Evolutionary conservation across 2,329 filamentous ascomycete genomes (phyloP).

Genomic region (Colletotrichum gloeosporioides): DNA sequence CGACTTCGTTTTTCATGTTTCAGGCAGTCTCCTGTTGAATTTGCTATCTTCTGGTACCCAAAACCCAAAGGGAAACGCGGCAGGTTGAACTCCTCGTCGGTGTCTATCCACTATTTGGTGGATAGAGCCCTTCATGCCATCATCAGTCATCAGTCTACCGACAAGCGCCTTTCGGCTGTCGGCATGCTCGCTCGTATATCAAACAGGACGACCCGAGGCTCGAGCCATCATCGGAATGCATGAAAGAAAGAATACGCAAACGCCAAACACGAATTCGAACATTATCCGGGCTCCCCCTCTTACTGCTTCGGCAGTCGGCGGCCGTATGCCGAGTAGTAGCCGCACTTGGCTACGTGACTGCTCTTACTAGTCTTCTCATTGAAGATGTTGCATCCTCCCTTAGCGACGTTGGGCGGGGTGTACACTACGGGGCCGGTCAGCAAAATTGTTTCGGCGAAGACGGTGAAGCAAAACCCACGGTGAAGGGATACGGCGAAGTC

Average conservation of each 20-base stretch:
- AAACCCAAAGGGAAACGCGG: neutral
- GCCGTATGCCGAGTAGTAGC: slow-evolving; percentile 72
- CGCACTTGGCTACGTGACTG: slow-evolving; percentile 72
- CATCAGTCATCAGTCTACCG: slow-evolving; percentile 12
- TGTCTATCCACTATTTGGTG: neutral
- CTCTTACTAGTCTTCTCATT: slow-evolving; percentile 77
- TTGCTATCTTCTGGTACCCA: slow-evolving; percentile 18
- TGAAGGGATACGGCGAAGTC: slow-evolving; percentile 87
- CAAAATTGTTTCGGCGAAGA: neutral
- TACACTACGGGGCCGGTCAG: slow-evolving; percentile 61
- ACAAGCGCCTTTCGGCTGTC: slow-evolving; percentile 11
- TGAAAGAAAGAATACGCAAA: neutral
- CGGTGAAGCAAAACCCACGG: slow-evolving; percentile 5
- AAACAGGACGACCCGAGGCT: slow-evolving; percentile 2
- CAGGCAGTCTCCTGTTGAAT: slow-evolving; percentile 1
- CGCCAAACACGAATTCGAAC: neutral
- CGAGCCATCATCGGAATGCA: neutral
- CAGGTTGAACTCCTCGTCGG: slow-evolving; percentile 18
- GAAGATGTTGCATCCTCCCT: slow-evolving; percentile 82
- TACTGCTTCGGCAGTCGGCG: slow-evolving; percentile 49
- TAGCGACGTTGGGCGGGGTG: slow-evolving; percentile 88
- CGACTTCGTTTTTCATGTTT: neutral
- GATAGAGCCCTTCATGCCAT: slow-evolving; percentile 12
- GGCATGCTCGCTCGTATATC: neutral
- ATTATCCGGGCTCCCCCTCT: neutral